Base-by-base conservation (phyloP, 352 stramenopile species). In the Lagenidium sp. region DNA sequence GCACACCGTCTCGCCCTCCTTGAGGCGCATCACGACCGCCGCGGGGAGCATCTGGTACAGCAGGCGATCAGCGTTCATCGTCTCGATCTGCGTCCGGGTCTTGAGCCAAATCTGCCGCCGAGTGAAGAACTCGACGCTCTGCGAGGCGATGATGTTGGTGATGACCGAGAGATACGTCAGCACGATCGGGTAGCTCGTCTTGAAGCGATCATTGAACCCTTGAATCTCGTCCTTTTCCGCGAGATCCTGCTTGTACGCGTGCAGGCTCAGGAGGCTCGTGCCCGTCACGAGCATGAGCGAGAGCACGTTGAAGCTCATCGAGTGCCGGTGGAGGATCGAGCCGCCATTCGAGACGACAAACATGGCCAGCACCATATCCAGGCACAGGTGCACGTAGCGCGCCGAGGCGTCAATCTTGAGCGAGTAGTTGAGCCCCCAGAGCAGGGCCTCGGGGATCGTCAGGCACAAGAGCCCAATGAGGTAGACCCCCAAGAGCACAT, bases 41-140 rank as follows among this genome's bases (percentile, higher is more conserved):
- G 73, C 71, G 0, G 82, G 84, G 0, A 95, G 57, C 81, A 95
- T 93, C 47, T 94, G 84, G 38, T 94, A 90, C 19, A 95, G 47
- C 18, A 94, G 37, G 6, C 72, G 66, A 28, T 95, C 80, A 0
- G 82, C 78, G 36, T 89, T 90, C 62, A 87, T 81, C 0, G 77
- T 92, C 49, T 92, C 79, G 4, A 90, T 46, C 25, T 95, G 74
- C 1, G 80, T 90, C 0, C 80, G 67, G 0, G 72, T 88, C 51
- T 91, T 84, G 24, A 92, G 74, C 77, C 82, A 91, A 29, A 91
- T 90, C 43, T 90, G 77, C 3, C 82, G 68, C 0, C 82, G 64
- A 1, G 63, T 85, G 47, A 92, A 94, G 36, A 90, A 91, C 50
- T 91, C 71, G 19, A 82, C 70, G 24, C 63, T 87, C 20, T 82